Percentiles rank a stretch among this genome's conserved stretches.
These are phyloP conservation scores for Hypoxylon perforatum DNA, from an alignment of 495 filamentous ascomycete species.

Conservation along the genomic window DNA sequence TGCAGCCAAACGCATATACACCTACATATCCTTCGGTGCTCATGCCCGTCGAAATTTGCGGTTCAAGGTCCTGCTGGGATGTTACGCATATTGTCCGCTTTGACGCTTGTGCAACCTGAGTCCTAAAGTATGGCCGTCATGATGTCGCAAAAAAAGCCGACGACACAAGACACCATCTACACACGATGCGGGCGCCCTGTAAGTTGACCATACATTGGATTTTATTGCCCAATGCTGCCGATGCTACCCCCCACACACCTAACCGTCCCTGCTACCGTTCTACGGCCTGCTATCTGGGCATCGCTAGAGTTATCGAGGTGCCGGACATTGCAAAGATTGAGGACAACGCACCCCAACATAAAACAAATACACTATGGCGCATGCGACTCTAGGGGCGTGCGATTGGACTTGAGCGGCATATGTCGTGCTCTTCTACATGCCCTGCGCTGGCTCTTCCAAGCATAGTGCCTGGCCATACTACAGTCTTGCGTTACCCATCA, in stretches of 20 bases:
- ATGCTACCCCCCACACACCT: conserved; percentile 33
- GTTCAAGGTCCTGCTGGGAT: conserved; percentile 19
- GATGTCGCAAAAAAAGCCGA: conserved; percentile 23
- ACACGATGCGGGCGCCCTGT: conserved; percentile 16
- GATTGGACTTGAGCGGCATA: conserved; percentile 34
- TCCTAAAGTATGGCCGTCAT: conserved; percentile 16
- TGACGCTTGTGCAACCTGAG: conserved; percentile 16
- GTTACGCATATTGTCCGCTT: conserved; percentile 17
- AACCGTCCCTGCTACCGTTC: conserved; percentile 3
- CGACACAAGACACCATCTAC: conserved; percentile 5
- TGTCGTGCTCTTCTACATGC: conserved; percentile 30
- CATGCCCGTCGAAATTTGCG: conserved; percentile 1
- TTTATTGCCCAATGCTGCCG: conserved; percentile 25
- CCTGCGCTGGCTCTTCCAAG: conserved; percentile 17
- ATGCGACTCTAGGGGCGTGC: conserved; percentile 23
- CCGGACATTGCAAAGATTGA: conserved; percentile 17
- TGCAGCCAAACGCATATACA: conserved; percentile 16
- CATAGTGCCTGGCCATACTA: conserved; percentile 25
- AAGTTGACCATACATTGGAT: conserved; percentile 19
- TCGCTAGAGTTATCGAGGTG: conserved; percentile 16
- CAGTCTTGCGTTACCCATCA: conserved; percentile 33
- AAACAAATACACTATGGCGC: conserved; percentile 24
- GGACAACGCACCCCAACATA: conserved; percentile 24
- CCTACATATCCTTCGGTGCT: conserved; percentile 22
- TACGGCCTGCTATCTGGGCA: conserved; percentile 2